Evolutionary conservation across 345 rosid species (phyloP).

Genomic region (Pseudoturritis turrita): DNA sequence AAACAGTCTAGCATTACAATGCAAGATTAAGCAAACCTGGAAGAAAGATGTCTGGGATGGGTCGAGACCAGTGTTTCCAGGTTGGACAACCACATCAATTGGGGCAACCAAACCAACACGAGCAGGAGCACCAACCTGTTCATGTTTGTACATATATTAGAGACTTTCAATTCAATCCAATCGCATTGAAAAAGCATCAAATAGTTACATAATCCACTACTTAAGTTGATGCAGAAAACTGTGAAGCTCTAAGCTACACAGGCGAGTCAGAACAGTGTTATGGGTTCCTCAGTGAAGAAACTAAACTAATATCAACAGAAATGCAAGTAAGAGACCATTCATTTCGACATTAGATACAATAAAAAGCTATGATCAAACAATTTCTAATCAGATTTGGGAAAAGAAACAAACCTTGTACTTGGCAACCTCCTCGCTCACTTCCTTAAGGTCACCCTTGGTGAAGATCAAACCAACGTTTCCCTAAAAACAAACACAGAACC

Average conservation of each 20-base stretch:
- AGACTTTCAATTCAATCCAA: not conserved
- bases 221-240: not conserved
- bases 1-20: not conserved
- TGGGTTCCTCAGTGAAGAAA: not conserved
- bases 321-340: not conserved
- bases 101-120: slow-evolving; percentile 98
- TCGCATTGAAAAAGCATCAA: not conserved
- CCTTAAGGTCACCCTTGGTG: slow-evolving; percentile 96
- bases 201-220: not conserved
- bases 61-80: slow-evolving; percentile 98
- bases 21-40: slow-evolving; percentile 42
- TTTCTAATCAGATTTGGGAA: not conserved
- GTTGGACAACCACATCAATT: slow-evolving; percentile 93
- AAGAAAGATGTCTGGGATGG: slow-evolving; percentile 98
- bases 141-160: not conserved
- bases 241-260: not conserved
- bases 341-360: not conserved
- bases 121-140: slow-evolving; percentile 98
- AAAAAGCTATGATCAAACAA: not conserved
- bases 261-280: not conserved
- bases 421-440: slow-evolving; percentile 90
- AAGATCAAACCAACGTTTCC: slow-evolving; percentile 95
- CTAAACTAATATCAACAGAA: not conserved
- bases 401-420: slow-evolving; percentile 69
- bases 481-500: slow-evolving; percentile 24